Base-by-base conservation (phyloP, 257 asterid genomes). In the Euphrasia confusa region DNA sequence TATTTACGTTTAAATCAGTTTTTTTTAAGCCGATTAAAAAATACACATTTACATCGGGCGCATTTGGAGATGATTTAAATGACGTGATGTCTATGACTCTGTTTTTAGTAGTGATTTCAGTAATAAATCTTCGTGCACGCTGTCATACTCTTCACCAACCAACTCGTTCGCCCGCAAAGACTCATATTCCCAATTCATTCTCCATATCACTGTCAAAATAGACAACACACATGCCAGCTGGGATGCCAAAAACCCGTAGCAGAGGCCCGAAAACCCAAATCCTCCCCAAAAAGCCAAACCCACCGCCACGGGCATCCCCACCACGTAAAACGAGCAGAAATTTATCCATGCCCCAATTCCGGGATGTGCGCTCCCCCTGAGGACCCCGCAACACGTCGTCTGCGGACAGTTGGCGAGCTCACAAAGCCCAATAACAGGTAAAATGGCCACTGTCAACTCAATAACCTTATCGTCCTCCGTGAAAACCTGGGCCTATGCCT, bases 361-460 rank as follows among this genome's bases (percentile, higher is more conserved):
- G 11, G 98, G 91, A 77, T 95, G 79, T 12, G 98, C 95, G 28
- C 85, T 82, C 63, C 98, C 98, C 66, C 98, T 68, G 26, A 91
- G 89, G 52, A 83, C 90, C 69, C 98, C 98, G 59, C 95, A 85
- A 50, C 98, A 77, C 11, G 98, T 88, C 64, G 96, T 88, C 62
- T 91, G 96, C 26, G 98, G 96, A 66, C 96, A 91, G 28, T 91
- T 91, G 10, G 96, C 95, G 10, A 91, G 90, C 80, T 91, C 98
- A 69, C 98, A 91, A 27, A 91, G 81, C 56, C 98, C 98, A 62
- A 91, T 91, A 45, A 91, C 75, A 28, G 96, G 98, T 10, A 88
- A 74, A 40, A 76, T 82, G 10, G 87, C 79, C 74, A 74, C 39
- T 27, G 95, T 81, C 53, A 88, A 75, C 77, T 81, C 79, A 54